Conservation (phyloP, 2,329 filamentous ascomycete species). For the Fusarium sp. region DNA sequence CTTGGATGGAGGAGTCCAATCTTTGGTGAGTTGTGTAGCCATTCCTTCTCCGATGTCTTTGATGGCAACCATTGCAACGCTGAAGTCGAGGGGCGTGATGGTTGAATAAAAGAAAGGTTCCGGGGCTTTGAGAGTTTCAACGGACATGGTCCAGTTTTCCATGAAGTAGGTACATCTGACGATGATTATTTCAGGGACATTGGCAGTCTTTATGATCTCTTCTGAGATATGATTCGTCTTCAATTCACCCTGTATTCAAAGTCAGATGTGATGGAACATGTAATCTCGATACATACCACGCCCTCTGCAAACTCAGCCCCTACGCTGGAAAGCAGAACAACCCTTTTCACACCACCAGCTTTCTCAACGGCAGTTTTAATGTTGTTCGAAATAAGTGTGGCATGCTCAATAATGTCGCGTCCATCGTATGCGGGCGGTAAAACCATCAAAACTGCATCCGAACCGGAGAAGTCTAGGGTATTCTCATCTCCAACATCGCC, state of each 20-base stretch:
- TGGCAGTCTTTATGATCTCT: constrained; percentile 24
- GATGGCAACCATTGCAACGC: constrained; percentile 52
- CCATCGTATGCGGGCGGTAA: constrained; percentile 50
- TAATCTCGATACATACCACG: constrained; percentile 42
- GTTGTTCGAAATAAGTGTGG: constrained; percentile 46
- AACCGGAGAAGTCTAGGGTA: constrained; percentile 51
- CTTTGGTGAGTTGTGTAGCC: constrained; percentile 45
- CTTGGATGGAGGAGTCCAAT: constrained; percentile 27
- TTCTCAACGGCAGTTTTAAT: constrained; percentile 48
- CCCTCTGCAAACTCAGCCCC: constrained; percentile 53
- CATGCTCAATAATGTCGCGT: constrained; percentile 38
- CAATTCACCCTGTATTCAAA: constrained; percentile 53
- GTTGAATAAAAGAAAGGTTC: constrained; percentile 53
- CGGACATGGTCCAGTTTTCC: constrained; percentile 54
- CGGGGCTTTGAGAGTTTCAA: constrained; percentile 46
- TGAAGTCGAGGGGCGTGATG: constrained; percentile 52
- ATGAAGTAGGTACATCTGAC: constrained; percentile 55
- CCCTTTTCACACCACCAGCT: constrained; percentile 45
- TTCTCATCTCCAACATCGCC: constrained; percentile 49
- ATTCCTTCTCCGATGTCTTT: constrained; percentile 45
- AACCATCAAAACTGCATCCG: constrained; percentile 51
- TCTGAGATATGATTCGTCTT: constrained; percentile 54
- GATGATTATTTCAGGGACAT: constrained; percentile 48
- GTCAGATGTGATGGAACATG: too few relatives aligned
- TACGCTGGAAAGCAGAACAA: constrained; percentile 51